A percentile compares a stretch with the other conserved stretches of the same genome.
Conservation (phyloP, 192 early-diverging fungal species). For the Mortierella hygrophila region DNA sequence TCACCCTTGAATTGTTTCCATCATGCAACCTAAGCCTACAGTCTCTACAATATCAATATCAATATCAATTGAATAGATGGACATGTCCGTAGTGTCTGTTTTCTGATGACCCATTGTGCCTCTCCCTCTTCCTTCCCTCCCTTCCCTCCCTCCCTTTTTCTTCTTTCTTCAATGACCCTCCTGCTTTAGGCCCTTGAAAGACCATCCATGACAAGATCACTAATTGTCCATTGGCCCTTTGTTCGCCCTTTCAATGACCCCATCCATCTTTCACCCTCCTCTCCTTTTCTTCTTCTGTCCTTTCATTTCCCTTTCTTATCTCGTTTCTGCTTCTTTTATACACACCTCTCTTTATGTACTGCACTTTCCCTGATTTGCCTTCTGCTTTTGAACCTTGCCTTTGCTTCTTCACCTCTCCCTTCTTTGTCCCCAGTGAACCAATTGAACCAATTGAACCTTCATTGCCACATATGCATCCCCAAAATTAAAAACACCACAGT, state of each 20-base stretch:
- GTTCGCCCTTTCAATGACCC: background rate
- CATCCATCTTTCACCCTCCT: background rate
- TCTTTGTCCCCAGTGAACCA: too few species aligned
- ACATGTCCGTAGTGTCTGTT: background rate
- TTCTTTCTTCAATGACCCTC: background rate
- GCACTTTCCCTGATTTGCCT: background rate
- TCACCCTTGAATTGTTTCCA: constrained; percentile 11
- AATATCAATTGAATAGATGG: background rate
- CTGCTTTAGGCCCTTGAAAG: background rate
- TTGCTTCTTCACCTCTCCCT: background rate
- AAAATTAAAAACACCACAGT: background rate
- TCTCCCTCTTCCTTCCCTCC: background rate
- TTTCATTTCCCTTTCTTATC: background rate
- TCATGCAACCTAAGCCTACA: constrained; percentile 4
- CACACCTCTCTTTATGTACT: background rate
- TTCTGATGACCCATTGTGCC: background rate
- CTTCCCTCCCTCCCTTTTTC: background rate
- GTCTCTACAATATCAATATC: background rate
- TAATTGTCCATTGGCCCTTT: constrained; percentile 3
- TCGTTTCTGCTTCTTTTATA: background rate
- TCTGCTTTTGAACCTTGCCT: background rate
- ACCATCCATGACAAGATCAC: constrained; percentile 1
- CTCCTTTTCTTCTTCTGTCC: background rate
- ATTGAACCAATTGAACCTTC: too few species aligned
- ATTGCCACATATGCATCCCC: too few species aligned